Evolutionary conservation across 768 basidiomycete genomes (phyloP), one percentile per base, ranked within the genome.

Genomic region (Sarcomyxa edulis): DNA sequence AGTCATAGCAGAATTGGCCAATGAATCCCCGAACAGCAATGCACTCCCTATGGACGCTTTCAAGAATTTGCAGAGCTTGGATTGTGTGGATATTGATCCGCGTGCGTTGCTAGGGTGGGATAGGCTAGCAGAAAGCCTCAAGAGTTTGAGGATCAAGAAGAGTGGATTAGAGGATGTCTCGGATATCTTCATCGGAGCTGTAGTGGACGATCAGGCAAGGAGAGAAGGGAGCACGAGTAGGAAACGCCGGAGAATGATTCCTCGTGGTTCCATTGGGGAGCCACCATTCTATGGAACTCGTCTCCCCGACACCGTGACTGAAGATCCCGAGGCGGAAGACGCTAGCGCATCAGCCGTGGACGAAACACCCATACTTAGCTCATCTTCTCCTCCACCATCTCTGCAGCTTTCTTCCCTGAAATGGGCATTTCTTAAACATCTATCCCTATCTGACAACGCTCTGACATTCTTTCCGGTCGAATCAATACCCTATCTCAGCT

Each of bases 21-120:
- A 74, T 24, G 85, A 90, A 37, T 69, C 81, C 3, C 80, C 85
- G 1, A 76, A 75, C 46, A 72, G 78, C 52, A 84, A 78, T 49
- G 87, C 86, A 10, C 57, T 93, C 11, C 92, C 93, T 2, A 65
- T 96, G 9, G 79, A 89, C 45, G 68, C 69, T 7, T 95, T 96
- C 76, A 91, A 86, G 70, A 90, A 82, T 55, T 60, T 96, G 12
- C 78, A 84, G 54, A 76, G 65, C 34, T 64, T 94, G 37, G 81
- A 86, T 51, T 84, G 83, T 43, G 55, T 72, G 15, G 85, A 90
- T 49, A 76, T 94, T 36, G 92, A 95, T 58, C 90, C 92, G 11
- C 72, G 91, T 43, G 69, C 76, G 0, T 53, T 94, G 9, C 62
- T 91, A 7, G 92, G 91, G 3, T 93, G 92, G 90, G 88, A 89